phyloP scores from a whole-genome alignment of 2,329 filamentous ascomycete genomes.

The Gyromitra esculenta region DNA sequence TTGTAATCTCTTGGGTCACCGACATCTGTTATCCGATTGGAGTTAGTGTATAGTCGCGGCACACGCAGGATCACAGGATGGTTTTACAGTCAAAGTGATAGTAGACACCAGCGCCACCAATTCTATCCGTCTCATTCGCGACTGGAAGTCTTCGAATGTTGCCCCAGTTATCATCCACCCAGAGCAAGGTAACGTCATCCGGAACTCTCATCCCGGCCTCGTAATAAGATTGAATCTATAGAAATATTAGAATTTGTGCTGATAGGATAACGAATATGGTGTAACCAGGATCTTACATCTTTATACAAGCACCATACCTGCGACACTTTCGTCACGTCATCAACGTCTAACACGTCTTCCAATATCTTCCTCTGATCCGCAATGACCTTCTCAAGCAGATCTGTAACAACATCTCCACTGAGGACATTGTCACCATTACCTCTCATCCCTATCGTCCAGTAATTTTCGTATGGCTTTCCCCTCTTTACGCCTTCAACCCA shows the following conservation, averaged over 20 bases:
- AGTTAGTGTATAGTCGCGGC: constrained; percentile 62
- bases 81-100: constrained; percentile 67
- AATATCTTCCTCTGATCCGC: constrained; percentile 70
- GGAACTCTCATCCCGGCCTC: constrained; percentile 71
- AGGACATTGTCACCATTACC: constrained; percentile 74
- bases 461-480: constrained; percentile 72
- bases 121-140: constrained; percentile 68
- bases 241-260: background rate
- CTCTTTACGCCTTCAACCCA: constrained; percentile 74
- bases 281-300: constrained; percentile 61
- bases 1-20: constrained; percentile 70
- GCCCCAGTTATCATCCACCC: constrained; percentile 76
- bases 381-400: constrained; percentile 70
- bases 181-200: constrained; percentile 74
- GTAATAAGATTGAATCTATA: constrained; percentile 71
- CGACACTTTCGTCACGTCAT: constrained; percentile 67
- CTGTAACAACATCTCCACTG: constrained; percentile 68
- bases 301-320: constrained; percentile 80
- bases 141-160: constrained; percentile 72
- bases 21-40: constrained; percentile 67
- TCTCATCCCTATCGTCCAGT: constrained; percentile 76
- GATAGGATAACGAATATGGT: background rate
- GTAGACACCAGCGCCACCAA: constrained; percentile 73
- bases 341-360: constrained; percentile 66
- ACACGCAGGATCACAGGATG: background rate